Percentiles rank a stretch among this genome's conserved stretches.
phyloP scores from a whole-genome alignment of 371 early-diverging fungal genomes.

The Rhizopus arrhizus region DNA sequence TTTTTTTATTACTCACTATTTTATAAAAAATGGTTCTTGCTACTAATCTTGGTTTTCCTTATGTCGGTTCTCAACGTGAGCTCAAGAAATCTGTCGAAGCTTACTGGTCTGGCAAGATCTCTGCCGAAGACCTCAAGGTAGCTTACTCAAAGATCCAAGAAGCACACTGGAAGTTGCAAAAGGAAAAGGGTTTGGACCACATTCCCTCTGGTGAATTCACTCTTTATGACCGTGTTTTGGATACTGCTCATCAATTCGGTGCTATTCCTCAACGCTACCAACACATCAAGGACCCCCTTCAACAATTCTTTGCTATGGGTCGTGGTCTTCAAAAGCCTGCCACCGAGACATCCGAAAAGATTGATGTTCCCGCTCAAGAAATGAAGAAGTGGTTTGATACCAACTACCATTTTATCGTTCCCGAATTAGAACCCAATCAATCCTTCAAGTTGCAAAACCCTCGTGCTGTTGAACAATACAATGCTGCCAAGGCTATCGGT shows the following conservation, averaged over 20 bases:
- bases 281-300: constrained; percentile 62
- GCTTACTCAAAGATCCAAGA: constrained; percentile 81
- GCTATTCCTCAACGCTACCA: constrained; percentile 79
- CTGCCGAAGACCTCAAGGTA: constrained; percentile 69
- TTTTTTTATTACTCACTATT: neutral
- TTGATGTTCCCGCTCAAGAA: constrained; percentile 94
- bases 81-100: constrained; percentile 87
- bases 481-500: constrained; percentile 90
- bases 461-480: constrained; percentile 86
- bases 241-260: constrained; percentile 79
- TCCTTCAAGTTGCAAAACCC: constrained; percentile 70
- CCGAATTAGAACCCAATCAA: constrained; percentile 81
- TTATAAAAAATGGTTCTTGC: constrained; percentile 61
- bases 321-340: constrained; percentile 86
- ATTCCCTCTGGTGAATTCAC: constrained; percentile 95
- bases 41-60: constrained; percentile 80
- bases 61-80: constrained; percentile 86
- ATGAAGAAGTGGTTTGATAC: constrained; percentile 98
- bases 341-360: constrained; percentile 60
- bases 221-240: constrained; percentile 94
- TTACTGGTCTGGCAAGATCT: constrained; percentile 91
- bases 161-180: constrained; percentile 88
- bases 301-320: constrained; percentile 96
- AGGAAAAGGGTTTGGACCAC: constrained; percentile 75
- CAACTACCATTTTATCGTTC: constrained; percentile 92